Percentiles rank a stretch among this genome's conserved stretches.
Conservation (phyloP, 176 grass and related monocot species). For the Saccharum spontaneum region DNA sequence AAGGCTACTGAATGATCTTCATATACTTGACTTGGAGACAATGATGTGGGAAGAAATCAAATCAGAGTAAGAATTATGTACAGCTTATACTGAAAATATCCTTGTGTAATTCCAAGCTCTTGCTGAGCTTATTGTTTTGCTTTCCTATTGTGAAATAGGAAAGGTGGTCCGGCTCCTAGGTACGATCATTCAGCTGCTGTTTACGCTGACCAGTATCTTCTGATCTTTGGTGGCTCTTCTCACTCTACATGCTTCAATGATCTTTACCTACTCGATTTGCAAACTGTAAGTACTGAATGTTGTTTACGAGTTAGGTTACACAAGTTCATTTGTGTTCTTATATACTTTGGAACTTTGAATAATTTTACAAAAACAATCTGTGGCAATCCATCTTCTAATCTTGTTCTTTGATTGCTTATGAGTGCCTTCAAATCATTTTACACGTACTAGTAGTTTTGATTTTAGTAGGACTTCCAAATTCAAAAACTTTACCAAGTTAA, state of each 20-base stretch:
- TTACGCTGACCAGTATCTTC: constrained; percentile 76
- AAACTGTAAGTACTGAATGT: constrained; percentile 55
- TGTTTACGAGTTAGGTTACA: constrained; percentile 13
- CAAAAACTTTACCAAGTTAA: not conserved
- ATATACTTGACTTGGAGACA: constrained; percentile 91
- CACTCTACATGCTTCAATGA: constrained; percentile 94
- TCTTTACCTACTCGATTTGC: constrained; percentile 82
- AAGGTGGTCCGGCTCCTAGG: constrained; percentile 68
- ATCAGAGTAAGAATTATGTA: constrained; percentile 56
- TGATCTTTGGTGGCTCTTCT: constrained; percentile 96
- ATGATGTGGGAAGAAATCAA: constrained; percentile 89
- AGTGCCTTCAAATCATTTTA: not conserved
- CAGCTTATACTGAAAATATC: constrained; percentile 29
- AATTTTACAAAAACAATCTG: constrained; percentile 8
- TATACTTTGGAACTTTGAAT: not conserved
- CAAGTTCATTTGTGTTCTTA: constrained; percentile 4
- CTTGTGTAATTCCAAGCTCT: not conserved
- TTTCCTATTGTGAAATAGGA: constrained; percentile 57
- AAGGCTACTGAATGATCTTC: constrained; percentile 78
- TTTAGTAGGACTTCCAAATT: constrained; percentile 16
- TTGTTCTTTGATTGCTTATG: not conserved
- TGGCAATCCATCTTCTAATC: not conserved
- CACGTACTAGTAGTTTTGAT: not conserved
- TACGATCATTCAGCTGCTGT: constrained; percentile 86
- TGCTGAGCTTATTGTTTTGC: not conserved